Evolutionary conservation across 345 rosid species (phyloP), one percentile per base, ranked within the genome.

Genomic region (Combretum micranthum): DNA sequence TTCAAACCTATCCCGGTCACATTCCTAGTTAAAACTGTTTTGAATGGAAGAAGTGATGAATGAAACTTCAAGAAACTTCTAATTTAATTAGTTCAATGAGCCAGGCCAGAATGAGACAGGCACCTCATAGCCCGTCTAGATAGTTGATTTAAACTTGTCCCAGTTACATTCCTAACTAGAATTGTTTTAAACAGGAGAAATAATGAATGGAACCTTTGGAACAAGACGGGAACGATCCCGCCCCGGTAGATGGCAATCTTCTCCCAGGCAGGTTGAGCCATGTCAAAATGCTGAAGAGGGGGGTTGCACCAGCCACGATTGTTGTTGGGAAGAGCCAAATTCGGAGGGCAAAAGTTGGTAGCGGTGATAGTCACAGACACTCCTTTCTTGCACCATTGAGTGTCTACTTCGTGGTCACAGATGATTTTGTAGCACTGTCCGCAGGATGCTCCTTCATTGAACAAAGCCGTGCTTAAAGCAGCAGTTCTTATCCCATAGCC

Each of bases 251-350:
- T 83, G 2, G 87, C 98, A 22, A 92, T 88, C 72, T 83, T 78
- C 74, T 86, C 77, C 96, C 95, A 88, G 43, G 90, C 95, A 0
- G 98, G 96, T 60, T 88, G 80, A 3, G 96, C 92, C 95, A 92
- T 88, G 56, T 92, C 98, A 5, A 92, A 88, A 64, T 92, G 98
- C 65, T 85, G 82, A 52, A 82, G 94, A n/a, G 98, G 98, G 55
- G 89, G 92, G 48, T 91, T 91, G 77, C 98, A 92, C 98, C 98
- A 92, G 22, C 98, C 98, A 1, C 98, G 96, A 19, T 72, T 42
- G 62, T 86, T 63, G 74, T 64, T 88, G 1, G 95, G 83, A 3
- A 72, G 81, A 22, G 90, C 96, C 21, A 61, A 83, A 71, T 87
- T 87, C 0, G 95, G 95, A 43, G 95, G 95, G 72, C 90, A 87